These are phyloP conservation scores for Toxicodendron radicans DNA, from an alignment of 345 rosid species.

Conservation along the genomic window DNA sequence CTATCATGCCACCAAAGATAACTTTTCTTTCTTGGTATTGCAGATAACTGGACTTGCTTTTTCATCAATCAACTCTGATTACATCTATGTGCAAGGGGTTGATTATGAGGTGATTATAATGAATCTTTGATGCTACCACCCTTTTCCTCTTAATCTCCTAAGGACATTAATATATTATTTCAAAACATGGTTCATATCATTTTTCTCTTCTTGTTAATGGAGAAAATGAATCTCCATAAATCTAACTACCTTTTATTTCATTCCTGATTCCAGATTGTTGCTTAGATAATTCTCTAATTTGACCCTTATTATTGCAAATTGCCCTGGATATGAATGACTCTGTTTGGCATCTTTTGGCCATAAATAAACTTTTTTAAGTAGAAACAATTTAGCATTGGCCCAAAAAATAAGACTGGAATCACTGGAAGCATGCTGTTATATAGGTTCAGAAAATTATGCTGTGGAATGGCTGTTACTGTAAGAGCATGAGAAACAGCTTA, in stretches of 20 bases:
- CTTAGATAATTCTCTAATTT: neutral
- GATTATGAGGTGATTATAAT: constrained; percentile 62
- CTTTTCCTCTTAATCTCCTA: neutral
- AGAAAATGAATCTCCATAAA: neutral
- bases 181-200: neutral
- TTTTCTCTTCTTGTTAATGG: neutral
- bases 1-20: constrained; percentile 1
- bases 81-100: constrained; percentile 60
- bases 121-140: neutral
- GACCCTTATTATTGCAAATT: neutral
- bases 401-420: neutral
- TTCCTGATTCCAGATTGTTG: neutral
- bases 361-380: neutral
- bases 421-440: neutral
- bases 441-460: neutral
- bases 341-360: neutral
- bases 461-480: neutral
- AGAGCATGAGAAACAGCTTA: neutral
- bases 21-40: constrained; percentile 16
- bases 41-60: constrained; percentile 76
- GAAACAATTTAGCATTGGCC: neutral
- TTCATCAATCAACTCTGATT: constrained; percentile 54
- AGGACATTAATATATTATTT: neutral
- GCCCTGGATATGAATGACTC: neutral
- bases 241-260: neutral